A percentile compares a stretch with the other conserved stretches of the same genome.
These are phyloP conservation scores for Martiniozyma abietophila DNA, from an alignment of 805 yeast genomes.

Conservation along the genomic window DNA sequence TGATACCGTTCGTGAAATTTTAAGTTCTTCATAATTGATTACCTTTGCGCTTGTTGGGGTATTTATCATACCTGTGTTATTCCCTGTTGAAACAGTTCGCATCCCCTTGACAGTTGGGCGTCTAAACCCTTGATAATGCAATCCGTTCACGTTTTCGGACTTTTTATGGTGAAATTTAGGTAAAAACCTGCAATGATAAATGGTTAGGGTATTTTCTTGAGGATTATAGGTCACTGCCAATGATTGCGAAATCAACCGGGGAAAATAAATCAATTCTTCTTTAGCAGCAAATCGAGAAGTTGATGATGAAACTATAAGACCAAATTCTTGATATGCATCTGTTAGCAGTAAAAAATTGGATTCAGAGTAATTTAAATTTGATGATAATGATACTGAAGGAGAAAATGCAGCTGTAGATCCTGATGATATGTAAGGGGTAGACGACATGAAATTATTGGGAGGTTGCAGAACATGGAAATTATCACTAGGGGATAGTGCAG, in stretches of 20 bases:
- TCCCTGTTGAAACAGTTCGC: slow-evolving; percentile 20
- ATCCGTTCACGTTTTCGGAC: slow-evolving; percentile 10
- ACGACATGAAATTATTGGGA: too few relatives aligned
- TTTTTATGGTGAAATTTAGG: slow-evolving; percentile 13
- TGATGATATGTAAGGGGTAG: slow-evolving; percentile 4
- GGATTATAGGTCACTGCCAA: slow-evolving; percentile 51
- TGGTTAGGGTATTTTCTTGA: slow-evolving; percentile 32
- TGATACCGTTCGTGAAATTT: slow-evolving; percentile 29
- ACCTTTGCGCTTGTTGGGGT: slow-evolving; percentile 33
- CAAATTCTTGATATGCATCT: slow-evolving; percentile 69
- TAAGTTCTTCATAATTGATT: slow-evolving; percentile 28
- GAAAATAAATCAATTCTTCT: slow-evolving; percentile 52
- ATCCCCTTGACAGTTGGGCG: slow-evolving; percentile 22
- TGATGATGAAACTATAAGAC: slow-evolving; percentile 61
- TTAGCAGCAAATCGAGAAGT: slow-evolving; percentile 51
- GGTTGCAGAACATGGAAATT: too few relatives aligned
- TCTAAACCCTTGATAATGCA: slow-evolving; percentile 13
- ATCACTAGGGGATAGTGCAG: background rate
- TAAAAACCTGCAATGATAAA: slow-evolving; percentile 49
- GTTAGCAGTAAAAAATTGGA: slow-evolving; percentile 51
- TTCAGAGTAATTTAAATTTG: slow-evolving; percentile 12
- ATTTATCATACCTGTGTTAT: slow-evolving; percentile 15
- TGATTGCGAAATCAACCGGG: slow-evolving; percentile 30
- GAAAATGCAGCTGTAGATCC: slow-evolving; percentile 10
- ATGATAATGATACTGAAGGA: slow-evolving; percentile 5